Conservation (phyloP, 176 grass and related monocot genomes). For the Carex littledalei region DNA sequence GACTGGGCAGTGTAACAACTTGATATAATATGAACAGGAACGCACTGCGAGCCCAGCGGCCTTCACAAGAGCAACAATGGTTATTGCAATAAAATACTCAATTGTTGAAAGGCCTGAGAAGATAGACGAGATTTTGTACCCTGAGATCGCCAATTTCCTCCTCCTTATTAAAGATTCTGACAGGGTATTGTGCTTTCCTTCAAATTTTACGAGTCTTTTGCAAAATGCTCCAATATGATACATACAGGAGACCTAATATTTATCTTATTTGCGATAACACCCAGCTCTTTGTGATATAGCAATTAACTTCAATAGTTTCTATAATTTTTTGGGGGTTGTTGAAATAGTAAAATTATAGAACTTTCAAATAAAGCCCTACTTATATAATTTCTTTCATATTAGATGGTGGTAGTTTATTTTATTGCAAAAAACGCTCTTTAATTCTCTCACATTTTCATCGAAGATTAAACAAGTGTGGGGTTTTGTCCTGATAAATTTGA, state of each 20-base stretch:
- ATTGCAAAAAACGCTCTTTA: neutral
- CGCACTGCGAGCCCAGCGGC: constrained; percentile 57
- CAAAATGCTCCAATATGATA: neutral
- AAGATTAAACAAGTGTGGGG: neutral
- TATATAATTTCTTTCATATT: neutral
- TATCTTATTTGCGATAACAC: neutral
- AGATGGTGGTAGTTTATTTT: neutral
- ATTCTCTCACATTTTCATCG: neutral
- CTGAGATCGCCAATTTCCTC: constrained; percentile 71
- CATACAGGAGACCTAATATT: neutral
- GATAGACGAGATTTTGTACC: constrained; percentile 76
- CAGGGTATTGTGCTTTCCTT: constrained; percentile 39
- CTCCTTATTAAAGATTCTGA: constrained; percentile 84
- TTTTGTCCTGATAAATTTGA: neutral
- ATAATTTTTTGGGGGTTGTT: neutral
- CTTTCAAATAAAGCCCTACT: neutral
- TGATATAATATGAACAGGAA: constrained; percentile 36
- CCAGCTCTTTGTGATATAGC: neutral
- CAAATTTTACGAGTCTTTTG: neutral
- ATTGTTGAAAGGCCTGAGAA: constrained; percentile 89
- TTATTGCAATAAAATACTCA: constrained; percentile 84
- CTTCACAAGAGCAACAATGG: constrained; percentile 86
- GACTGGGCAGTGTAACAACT: neutral
- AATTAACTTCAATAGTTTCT: neutral
- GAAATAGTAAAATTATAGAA: neutral